phyloP scores from a whole-genome alignment of 2,329 filamentous ascomycete species.

The Fusarium abutilonis region DNA sequence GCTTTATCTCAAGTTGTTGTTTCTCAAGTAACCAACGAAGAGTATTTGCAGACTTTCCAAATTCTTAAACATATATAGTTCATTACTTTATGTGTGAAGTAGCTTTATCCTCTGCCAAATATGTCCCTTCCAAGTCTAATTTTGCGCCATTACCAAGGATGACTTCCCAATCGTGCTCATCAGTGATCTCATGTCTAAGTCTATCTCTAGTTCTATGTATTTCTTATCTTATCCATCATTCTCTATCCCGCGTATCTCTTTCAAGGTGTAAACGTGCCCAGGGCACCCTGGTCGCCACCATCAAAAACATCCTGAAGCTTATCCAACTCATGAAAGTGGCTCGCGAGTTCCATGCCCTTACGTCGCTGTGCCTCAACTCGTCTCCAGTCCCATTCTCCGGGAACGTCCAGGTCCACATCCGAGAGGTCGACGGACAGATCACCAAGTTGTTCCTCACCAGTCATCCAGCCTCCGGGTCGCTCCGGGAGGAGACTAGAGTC shows the following conservation, averaged over 20 bases:
- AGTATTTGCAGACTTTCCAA: too few relatives aligned
- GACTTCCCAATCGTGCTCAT: background rate
- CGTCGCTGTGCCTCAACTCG: slow-evolving; percentile 64
- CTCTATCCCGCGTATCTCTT: slow-evolving; percentile 29
- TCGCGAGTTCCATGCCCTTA: slow-evolving; percentile 64
- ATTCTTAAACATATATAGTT: too few relatives aligned
- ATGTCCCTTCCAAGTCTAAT: background rate
- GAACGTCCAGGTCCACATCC: slow-evolving; percentile 49
- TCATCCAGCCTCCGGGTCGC: slow-evolving; percentile 72
- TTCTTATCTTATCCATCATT: background rate
- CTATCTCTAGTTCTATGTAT: slow-evolving; percentile 2
- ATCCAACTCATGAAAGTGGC: slow-evolving; percentile 67
- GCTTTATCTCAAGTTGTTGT: too few relatives aligned
- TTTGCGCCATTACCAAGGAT: background rate
- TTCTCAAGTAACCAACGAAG: too few relatives aligned
- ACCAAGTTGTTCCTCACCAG: slow-evolving; percentile 56
- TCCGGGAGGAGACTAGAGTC: slow-evolving; percentile 76
- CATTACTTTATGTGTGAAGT: too few relatives aligned
- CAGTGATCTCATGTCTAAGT: background rate
- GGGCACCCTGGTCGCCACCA: slow-evolving; percentile 61
- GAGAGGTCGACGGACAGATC: slow-evolving; percentile 52
- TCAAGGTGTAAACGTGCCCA: slow-evolving; percentile 60
- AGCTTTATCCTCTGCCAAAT: too few relatives aligned
- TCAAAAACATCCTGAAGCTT: slow-evolving; percentile 63
- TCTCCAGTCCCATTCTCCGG: slow-evolving; percentile 66